Evolutionary conservation across 805 yeast genomes (phyloP).

Genomic region (Candida mattraensis): DNA sequence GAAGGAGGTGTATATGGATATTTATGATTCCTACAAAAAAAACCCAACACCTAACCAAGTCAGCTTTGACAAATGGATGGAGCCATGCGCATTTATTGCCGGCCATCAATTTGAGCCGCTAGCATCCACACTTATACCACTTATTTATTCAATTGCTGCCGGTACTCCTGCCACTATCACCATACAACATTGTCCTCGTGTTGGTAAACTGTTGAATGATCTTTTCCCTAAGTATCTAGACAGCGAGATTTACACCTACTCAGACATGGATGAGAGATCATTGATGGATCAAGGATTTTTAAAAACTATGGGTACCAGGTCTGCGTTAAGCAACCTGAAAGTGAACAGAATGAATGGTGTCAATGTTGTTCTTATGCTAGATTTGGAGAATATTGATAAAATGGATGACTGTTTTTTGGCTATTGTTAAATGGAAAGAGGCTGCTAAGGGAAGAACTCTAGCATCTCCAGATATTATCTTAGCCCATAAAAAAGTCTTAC

Average conservation of each 20-base stretch:
- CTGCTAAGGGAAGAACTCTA: slow-evolving; percentile 5
- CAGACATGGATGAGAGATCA: slow-evolving; percentile 2
- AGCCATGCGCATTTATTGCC: slow-evolving; percentile 6
- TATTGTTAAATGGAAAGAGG: slow-evolving; percentile 4
- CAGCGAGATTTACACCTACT: slow-evolving; percentile 7
- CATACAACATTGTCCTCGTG: slow-evolving; percentile 3
- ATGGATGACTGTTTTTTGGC: neutral
- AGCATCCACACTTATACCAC: slow-evolving; percentile 8
- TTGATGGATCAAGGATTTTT: slow-evolving; percentile 3
- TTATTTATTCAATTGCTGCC: slow-evolving; percentile 6
- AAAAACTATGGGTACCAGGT: slow-evolving; percentile 6
- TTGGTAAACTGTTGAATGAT: slow-evolving; percentile 3
- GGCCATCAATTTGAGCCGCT: slow-evolving; percentile 8
- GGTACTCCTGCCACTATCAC: slow-evolving; percentile 9
- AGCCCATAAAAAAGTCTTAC: slow-evolving; percentile 2
- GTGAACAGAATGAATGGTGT: slow-evolving; percentile 7
- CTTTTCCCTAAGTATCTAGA: slow-evolving; percentile 8
- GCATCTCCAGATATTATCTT: slow-evolving; percentile 8
- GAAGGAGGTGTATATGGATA: neutral
- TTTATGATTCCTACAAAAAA: slow-evolving; percentile 4
- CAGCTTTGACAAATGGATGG: slow-evolving; percentile 8
- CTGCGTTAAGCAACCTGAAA: slow-evolving; percentile 2
- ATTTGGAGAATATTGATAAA: slow-evolving; percentile 3
- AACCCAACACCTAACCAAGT: slow-evolving; percentile 4
- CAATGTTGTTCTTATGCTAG: slow-evolving; percentile 8